Evolutionary conservation across 306 rosid species (phyloP).

Genomic region (Rosa lucieae): DNA sequence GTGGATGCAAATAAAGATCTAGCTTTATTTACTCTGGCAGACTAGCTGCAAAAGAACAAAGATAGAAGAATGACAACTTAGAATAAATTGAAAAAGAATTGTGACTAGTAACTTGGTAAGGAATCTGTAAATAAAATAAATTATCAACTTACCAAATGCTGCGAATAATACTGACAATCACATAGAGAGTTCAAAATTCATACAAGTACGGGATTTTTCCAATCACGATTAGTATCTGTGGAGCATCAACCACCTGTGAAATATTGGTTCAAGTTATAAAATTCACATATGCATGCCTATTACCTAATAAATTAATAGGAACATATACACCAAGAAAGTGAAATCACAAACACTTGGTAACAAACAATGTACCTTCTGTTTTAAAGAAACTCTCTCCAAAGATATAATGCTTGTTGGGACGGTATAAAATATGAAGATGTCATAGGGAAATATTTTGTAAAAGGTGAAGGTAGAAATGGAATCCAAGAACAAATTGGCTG

Average conservation of each 20-base stretch:
- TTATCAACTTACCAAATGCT: slow-evolving; percentile 46
- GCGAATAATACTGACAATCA: slow-evolving; percentile 76
- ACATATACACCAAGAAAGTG: too few species aligned
- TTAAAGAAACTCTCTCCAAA: slow-evolving; percentile 82
- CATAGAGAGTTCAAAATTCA: slow-evolving; percentile 75
- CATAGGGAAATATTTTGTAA: slow-evolving; percentile 78
- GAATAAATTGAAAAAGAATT: too few species aligned
- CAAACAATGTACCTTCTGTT: slow-evolving; percentile 49
- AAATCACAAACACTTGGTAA: too few species aligned
- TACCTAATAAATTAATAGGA: too few species aligned
- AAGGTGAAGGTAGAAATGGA: slow-evolving; percentile 93
- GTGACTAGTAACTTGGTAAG: too few species aligned
- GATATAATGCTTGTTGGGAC: slow-evolving; percentile 90
- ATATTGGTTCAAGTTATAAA: too few species aligned
- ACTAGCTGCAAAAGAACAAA: slow-evolving; percentile 34
- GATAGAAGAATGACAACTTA: too few species aligned
- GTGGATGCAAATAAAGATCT: slow-evolving; percentile 86
- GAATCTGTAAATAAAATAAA: too few species aligned
- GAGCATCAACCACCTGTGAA: slow-evolving; percentile 74
- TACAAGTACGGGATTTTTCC: slow-evolving; percentile 82
- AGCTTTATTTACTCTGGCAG: slow-evolving; percentile 74
- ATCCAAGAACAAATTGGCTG: slow-evolving; percentile 75
- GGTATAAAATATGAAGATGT: slow-evolving; percentile 83
- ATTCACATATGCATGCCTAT: too few species aligned
- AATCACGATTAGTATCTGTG: slow-evolving; percentile 85